These are phyloP conservation scores for Graphiopsis chlorocephala DNA, from an alignment of 2,329 filamentous ascomycete genomes.

Conservation along the genomic window DNA sequence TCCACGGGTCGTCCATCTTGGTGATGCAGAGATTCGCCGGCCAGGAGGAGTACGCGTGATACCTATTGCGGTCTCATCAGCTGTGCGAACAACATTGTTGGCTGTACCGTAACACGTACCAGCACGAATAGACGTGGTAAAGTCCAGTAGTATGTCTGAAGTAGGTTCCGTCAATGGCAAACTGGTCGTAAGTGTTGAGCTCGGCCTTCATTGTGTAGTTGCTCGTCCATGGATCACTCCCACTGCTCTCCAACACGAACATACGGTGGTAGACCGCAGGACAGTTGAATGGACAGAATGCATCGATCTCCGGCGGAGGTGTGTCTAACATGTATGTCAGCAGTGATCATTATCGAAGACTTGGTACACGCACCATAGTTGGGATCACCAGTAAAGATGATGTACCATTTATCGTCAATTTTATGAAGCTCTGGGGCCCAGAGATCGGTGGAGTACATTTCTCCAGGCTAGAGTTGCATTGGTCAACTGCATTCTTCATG, in stretches of 20 bases:
- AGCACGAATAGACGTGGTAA: slow-evolving; percentile 44
- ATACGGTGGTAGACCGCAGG: slow-evolving; percentile 53
- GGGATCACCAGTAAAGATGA: slow-evolving; percentile 54
- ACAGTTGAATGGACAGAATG: slow-evolving; percentile 49
- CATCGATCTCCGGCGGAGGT: slow-evolving; percentile 48
- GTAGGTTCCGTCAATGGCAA: slow-evolving; percentile 55
- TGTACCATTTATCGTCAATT: slow-evolving; percentile 48
- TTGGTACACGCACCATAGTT: slow-evolving; percentile 25
- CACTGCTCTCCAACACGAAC: slow-evolving; percentile 48
- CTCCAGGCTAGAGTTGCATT: slow-evolving; percentile 26
- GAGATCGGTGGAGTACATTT: slow-evolving; percentile 47
- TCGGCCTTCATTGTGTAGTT: slow-evolving; percentile 46
- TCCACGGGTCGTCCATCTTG: slow-evolving; percentile 49
- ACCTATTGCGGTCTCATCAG: slow-evolving; percentile 42
- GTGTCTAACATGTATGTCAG: slow-evolving; percentile 30
- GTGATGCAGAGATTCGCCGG: slow-evolving; percentile 54
- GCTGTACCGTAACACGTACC: slow-evolving; percentile 19
- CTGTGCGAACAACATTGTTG: slow-evolving; percentile 33
- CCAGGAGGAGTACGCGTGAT: slow-evolving; percentile 47
- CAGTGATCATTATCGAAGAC: not conserved
- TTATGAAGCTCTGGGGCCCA: slow-evolving; percentile 48
- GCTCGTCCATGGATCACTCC: slow-evolving; percentile 45
- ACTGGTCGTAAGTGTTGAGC: slow-evolving; percentile 52
- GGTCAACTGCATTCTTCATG: not conserved
- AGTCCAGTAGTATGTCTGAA: slow-evolving; percentile 43